Evolutionary conservation across 495 filamentous ascomycete genomes (phyloP).

Genomic region (Thermothielavioides terrestris): DNA sequence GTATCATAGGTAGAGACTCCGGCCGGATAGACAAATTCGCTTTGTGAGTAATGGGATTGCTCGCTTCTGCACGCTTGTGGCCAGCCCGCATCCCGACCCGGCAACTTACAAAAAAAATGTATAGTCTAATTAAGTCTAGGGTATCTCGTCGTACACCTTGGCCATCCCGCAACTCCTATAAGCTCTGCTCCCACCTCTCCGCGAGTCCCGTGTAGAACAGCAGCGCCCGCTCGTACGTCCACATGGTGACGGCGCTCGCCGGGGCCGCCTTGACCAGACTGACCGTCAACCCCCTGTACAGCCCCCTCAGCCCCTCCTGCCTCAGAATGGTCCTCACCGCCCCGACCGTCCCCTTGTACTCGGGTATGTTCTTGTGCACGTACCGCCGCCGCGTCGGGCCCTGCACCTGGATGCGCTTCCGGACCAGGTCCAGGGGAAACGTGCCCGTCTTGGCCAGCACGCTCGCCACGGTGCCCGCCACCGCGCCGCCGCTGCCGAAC

Average conservation of each 20-base stretch:
- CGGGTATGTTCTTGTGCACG: conserved; percentile 80
- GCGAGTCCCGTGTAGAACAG: conserved; percentile 43
- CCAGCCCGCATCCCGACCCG: not conserved
- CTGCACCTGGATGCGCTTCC: conserved; percentile 93
- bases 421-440: conserved; percentile 87
- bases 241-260: conserved; percentile 93
- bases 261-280: conserved; percentile 91
- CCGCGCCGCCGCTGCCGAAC: conserved; percentile 69
- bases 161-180: not conserved
- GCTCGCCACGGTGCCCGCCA: conserved; percentile 69
- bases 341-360: conserved; percentile 57
- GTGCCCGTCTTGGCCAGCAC: conserved; percentile 78
- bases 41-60: not conserved
- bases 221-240: conserved; percentile 83
- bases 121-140: not conserved
- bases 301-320: conserved; percentile 65
- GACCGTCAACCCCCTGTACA: conserved; percentile 84
- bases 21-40: conserved; percentile 18
- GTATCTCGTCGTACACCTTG: not conserved
- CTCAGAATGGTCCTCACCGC: conserved; percentile 59
- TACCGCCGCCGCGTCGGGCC: conserved; percentile 73
- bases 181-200: conserved; percentile 7
- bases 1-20: conserved; percentile 16
- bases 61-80: not conserved
- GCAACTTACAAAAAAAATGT: not conserved